Evolutionary conservation across 345 rosid species (phyloP).

Genomic region (Linum trigynum): DNA sequence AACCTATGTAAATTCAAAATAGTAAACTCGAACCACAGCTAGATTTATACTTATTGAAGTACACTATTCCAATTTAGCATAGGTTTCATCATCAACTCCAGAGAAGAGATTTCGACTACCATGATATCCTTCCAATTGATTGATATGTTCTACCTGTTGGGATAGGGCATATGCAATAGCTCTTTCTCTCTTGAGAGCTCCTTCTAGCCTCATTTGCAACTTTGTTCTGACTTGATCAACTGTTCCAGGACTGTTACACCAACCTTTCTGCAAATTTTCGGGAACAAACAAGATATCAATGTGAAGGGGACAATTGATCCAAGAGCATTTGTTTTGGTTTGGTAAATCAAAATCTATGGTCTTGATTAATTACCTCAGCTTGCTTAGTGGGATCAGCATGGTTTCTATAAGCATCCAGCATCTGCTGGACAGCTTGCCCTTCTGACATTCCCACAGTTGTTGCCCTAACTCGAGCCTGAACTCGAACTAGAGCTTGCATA

Average conservation of each 20-base stretch:
- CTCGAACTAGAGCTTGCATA: conserved; percentile 96
- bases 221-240: conserved; percentile 51
- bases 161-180: conserved; percentile 61
- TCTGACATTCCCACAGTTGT: conserved; percentile 30
- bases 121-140: too few relatives aligned
- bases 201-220: conserved; percentile 70
- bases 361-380: conserved; percentile 51
- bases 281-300: too few relatives aligned
- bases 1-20: too few relatives aligned
- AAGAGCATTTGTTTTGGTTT: background rate
- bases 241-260: conserved; percentile 67
- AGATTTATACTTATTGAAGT: too few relatives aligned
- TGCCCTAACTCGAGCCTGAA: conserved; percentile 70
- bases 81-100: too few relatives aligned
- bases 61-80: too few relatives aligned
- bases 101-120: too few relatives aligned
- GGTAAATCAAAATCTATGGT: background rate
- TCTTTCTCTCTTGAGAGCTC: conserved; percentile 83
- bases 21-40: too few relatives aligned
- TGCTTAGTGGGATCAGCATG: conserved; percentile 45
- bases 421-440: conserved; percentile 22
- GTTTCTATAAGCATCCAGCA: conserved; percentile 14
- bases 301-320: background rate
- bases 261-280: conserved; percentile 41
- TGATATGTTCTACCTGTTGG: conserved; percentile 42